Percentiles rank a stretch among this genome's conserved stretches.
Evolutionary conservation across 2,329 filamentous ascomycete genomes (phyloP).

Genomic region (Zymoseptoria pseudotritici): DNA sequence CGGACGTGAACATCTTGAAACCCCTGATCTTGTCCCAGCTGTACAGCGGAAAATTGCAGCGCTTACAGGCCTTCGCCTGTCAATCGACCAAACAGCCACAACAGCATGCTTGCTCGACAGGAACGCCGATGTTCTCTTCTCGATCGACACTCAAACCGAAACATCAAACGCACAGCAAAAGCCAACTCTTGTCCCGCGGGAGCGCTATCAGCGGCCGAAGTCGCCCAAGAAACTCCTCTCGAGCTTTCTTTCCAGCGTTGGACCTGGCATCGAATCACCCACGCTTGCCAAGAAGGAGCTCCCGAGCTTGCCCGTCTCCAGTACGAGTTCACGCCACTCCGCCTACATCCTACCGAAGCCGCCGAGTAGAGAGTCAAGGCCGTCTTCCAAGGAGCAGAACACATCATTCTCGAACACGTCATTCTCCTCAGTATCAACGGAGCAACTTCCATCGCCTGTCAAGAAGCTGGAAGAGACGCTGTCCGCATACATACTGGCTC

Average conservation of each 20-base stretch:
- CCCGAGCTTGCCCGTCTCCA: constrained; percentile 20
- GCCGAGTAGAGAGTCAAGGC: constrained; percentile 31
- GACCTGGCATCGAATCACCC: constrained; percentile 32
- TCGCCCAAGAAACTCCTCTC: constrained; percentile 89
- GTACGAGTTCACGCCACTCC: constrained; percentile 14
- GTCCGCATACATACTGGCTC: constrained; percentile 69
- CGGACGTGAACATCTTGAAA: constrained; percentile 65
- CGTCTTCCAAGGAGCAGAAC: constrained; percentile 26
- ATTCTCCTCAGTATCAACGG: constrained; percentile 48
- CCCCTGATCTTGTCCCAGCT: constrained; percentile 59
- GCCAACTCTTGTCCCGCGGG: constrained; percentile 13
- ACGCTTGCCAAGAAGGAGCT: constrained; percentile 23
- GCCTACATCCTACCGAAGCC: constrained; percentile 30
- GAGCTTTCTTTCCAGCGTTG: constrained; percentile 61
- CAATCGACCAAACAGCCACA: constrained; percentile 56
- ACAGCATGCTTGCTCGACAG: constrained; percentile 65
- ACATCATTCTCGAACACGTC: constrained; percentile 18
- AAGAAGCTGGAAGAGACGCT: constrained; percentile 77
- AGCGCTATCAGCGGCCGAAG: constrained; percentile 62
- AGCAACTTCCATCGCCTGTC: constrained; percentile 48
- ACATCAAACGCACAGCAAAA: constrained; percentile 14
- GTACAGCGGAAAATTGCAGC: constrained; percentile 22
- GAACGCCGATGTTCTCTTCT: constrained; percentile 68
- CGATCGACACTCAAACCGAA: constrained; percentile 41
- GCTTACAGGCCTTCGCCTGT: constrained; percentile 50